Base-by-base conservation (phyloP, 2,329 filamentous ascomycete genomes). In the Hymenotorrendiella dingleyae region DNA sequence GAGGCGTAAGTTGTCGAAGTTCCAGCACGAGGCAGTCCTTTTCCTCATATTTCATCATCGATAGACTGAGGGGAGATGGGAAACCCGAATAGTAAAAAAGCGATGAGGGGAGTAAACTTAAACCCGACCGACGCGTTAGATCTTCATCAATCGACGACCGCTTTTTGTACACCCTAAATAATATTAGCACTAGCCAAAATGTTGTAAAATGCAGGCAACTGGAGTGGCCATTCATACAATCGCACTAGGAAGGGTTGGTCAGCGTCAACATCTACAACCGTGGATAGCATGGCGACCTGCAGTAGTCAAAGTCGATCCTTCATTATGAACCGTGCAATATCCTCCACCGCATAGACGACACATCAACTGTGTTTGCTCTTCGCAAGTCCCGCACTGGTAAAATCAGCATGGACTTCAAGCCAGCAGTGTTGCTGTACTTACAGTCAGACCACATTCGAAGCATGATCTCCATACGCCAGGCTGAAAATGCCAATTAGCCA, bases 391-490 rank as follows among this genome's bases (percentile, higher is more conserved):
- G 61, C 90, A 95, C 82, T 89, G 50, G 3, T 7, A 5, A 8
- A 12, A 34, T 54, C 28, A 40, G 23, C 20, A 42, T 49, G 29
- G 51, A 29, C n/a, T 44, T 22, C 39, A 45, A 32, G 42, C 26
- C 16, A 12, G n/a, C 10, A 4, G 17, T 14, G 14, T 24, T 14
- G 21, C 1, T 16, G 4, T 12, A 62, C 78, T 68, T 67, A 88
- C 84, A 47, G 86, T 91, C 49, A 76, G 78, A 39, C 87, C 88
- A 62, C 89, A 95, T 63, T 90, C 88, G 75, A 86, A 93, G 67
- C 89, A 95, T 57, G 88, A 78, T 56, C 76, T 70, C 51, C 71
- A 72, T n/a, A 82, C 76, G 23, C 76, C 77, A 27, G 50, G 39
- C 57, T 60, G n/a, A 36, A 14, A 7, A 21, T 33, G 24, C 36